phyloP scores from a whole-genome alignment of 306 rosid genomes.

The Albizia julibrissin region DNA sequence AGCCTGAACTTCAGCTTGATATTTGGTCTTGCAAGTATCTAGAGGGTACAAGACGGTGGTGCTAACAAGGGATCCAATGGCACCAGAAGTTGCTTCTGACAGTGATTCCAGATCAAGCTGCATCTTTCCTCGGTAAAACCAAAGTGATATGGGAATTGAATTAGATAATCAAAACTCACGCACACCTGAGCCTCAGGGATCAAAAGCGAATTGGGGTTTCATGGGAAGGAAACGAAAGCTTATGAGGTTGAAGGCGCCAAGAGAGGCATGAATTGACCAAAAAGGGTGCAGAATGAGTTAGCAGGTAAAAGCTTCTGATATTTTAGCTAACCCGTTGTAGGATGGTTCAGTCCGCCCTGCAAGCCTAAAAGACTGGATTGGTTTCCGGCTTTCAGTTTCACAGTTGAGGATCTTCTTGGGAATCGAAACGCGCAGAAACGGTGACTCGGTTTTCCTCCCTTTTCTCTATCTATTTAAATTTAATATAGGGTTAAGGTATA shows the following conservation, averaged over 20 bases:
- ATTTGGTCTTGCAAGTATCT: conserved; percentile 94
- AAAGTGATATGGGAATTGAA: background rate
- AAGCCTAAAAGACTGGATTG: background rate
- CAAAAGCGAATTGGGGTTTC: conserved; percentile 35
- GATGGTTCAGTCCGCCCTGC: too few relatives aligned
- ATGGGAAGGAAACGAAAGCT: conserved; percentile 25
- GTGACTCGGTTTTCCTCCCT: too few relatives aligned
- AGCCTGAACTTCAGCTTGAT: conserved; percentile 93
- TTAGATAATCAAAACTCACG: background rate
- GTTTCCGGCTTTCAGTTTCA: background rate
- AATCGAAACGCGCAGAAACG: conserved; percentile 27
- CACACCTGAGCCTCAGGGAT: conserved; percentile 9
- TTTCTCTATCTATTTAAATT: too few relatives aligned
- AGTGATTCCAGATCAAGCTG: conserved; percentile 77
- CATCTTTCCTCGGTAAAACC: conserved; percentile 42
- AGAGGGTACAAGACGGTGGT: conserved; percentile 90
- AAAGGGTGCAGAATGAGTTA: background rate
- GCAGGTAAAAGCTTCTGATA: background rate
- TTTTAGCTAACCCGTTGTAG: background rate
- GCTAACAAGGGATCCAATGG: conserved; percentile 91
- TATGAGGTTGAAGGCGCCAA: background rate
- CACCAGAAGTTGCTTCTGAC: conserved; percentile 95
- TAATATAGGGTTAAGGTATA: too few relatives aligned
- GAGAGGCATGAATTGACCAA: conserved; percentile 23
- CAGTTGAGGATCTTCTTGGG: conserved; percentile 34